Evolutionary conservation across 1,284 basidiomycete genomes (phyloP), one percentile per base, ranked within the genome.

Genomic region (Cryptococcus depauperatus): DNA sequence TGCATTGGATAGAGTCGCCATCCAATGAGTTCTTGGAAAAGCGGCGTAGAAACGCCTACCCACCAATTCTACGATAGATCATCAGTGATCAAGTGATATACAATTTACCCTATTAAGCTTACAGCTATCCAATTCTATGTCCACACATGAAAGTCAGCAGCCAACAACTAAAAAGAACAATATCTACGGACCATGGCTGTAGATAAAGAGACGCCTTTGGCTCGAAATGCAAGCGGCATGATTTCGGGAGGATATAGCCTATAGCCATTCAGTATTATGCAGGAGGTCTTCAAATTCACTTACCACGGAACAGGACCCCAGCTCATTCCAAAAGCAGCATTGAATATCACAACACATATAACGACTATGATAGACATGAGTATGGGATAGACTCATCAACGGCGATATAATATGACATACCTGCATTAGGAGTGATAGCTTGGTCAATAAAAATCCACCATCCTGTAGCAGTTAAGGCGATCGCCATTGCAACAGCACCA

Each of bases 1-100:
- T 95, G 90, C 85, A 98, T 91, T 0, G 88, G 86, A 71, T 97
- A 97, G 43, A 97, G 72, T 42, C 86, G 78, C 92, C 93, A 98
- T 27, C 79, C 78, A 56, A 98, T 96, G 30, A 78, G 71, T 54
- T 93, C 88, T 72, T 96, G 90, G 40, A 97, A 74, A 38, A 83
- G 77, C 1, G 92, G 92, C 0, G 92, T 96, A 34, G 81, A 76
- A 67, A 89, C 85, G 19, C 92, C 92, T 35, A 97, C 89, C 55
- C 64, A 69, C 50, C 68, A 71, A 50, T 69, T 69, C 58, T 64
- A 41, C 21, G 5, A 37, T 28, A 34, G 13, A 35, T 38, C 25
- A 39, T 52, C 39, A 52, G 42, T 40, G 19, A 11, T 10, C n/a
- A 22, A 8, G 16, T 35, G n/a, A n/a, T n/a, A n/a, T n/a, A n/a